phyloP scores from a whole-genome alignment of 2,329 filamentous ascomycete species.

The Lojkania enalia region DNA sequence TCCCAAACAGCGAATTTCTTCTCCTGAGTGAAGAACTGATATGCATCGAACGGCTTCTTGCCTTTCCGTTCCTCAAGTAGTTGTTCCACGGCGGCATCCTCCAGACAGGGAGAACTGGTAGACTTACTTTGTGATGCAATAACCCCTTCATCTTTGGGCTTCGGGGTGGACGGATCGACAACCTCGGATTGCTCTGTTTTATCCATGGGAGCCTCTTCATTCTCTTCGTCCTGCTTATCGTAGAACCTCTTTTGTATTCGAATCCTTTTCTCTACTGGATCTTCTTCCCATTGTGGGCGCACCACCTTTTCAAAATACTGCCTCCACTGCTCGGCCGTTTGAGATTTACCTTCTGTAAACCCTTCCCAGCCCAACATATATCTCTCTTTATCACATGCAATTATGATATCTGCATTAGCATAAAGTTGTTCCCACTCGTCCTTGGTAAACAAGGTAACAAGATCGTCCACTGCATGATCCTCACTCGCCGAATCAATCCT shows the following conservation, averaged over 20 bases:
- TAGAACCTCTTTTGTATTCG: conserved; percentile 24
- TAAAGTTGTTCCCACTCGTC: conserved; percentile 40
- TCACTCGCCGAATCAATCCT: too few species aligned
- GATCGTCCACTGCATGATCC: conserved; percentile 24
- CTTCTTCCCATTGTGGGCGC: conserved; percentile 33
- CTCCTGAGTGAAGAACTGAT: conserved; percentile 22
- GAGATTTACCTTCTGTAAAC: conserved; percentile 25
- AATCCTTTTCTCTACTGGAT: conserved; percentile 27
- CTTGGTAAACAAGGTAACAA: conserved; percentile 23
- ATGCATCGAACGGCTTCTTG: conserved; percentile 15
- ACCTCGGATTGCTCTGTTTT: background rate
- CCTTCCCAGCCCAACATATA: conserved; percentile 28
- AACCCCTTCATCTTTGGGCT: background rate
- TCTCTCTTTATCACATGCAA: conserved; percentile 4
- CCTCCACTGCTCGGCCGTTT: conserved; percentile 36
- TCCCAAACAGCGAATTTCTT: conserved; percentile 18
- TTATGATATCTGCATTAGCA: conserved; percentile 29
- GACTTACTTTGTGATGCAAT: background rate
- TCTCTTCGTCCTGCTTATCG: conserved; percentile 6
- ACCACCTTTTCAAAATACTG: conserved; percentile 42
- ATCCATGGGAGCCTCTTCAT: background rate
- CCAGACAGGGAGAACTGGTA: too few species aligned
- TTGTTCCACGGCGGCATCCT: background rate
- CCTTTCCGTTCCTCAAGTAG: conserved; percentile 7
- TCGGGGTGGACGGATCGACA: background rate